Percentiles rank a stretch among this genome's conserved stretches.
Conservation (phyloP, 257 asterid species). For the Nicotiana tabacum region DNA sequence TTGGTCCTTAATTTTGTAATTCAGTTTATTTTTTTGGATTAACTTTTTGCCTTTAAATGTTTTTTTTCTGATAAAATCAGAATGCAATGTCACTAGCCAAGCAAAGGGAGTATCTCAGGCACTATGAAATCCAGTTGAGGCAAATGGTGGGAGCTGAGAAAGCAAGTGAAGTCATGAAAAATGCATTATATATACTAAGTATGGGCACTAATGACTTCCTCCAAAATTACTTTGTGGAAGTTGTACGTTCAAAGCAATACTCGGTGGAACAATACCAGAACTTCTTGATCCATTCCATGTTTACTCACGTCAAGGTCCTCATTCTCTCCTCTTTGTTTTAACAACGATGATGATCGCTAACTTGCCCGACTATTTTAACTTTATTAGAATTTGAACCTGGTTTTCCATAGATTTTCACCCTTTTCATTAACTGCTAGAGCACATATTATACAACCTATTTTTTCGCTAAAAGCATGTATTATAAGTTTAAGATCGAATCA, state of each 20-base stretch:
- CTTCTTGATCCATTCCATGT: conserved; percentile 36
- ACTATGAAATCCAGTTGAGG: conserved; percentile 38
- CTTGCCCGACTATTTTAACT: no score
- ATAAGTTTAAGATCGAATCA: not conserved
- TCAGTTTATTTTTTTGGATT: not conserved
- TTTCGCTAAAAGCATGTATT: not conserved
- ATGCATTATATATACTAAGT: conserved; percentile 39
- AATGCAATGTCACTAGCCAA: conserved; percentile 36
- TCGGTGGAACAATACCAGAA: conserved; percentile 31
- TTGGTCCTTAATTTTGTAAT: not conserved
- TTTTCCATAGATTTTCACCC: no score
- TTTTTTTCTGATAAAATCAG: conserved; percentile 19
- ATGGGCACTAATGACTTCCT: conserved; percentile 52
- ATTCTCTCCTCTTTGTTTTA: not conserved
- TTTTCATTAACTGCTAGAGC: no score
- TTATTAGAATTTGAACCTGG: no score
- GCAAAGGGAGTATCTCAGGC: conserved; percentile 40
- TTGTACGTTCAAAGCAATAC: conserved; percentile 35
- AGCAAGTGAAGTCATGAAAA: conserved; percentile 22
- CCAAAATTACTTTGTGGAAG: conserved; percentile 36
- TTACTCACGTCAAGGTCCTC: conserved; percentile 35
- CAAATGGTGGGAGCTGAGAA: conserved; percentile 30
- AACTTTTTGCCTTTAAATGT: not conserved
- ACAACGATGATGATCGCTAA: no score
- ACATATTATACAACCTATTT: no score